These are phyloP conservation scores for Lodderomyces theae DNA, from an alignment of 1,139 yeast genomes.

Conservation along the genomic window DNA sequence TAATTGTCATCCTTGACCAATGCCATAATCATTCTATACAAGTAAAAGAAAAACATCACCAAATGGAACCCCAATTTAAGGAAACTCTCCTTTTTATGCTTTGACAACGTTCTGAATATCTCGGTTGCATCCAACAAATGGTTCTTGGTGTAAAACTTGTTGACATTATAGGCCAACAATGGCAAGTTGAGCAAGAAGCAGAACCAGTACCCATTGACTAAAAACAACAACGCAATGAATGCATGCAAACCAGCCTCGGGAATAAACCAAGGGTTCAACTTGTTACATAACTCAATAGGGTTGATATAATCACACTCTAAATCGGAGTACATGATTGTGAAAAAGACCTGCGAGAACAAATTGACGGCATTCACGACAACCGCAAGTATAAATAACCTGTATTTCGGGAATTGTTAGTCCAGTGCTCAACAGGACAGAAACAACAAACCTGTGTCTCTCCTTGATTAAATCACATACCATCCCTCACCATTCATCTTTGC, in stretches of 20 bases:
- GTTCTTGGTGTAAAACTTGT: slow-evolving; percentile 70
- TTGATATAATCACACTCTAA: slow-evolving; percentile 94
- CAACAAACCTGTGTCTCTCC: too few relatives aligned
- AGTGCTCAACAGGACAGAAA: too few relatives aligned
- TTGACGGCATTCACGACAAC: slow-evolving; percentile 82
- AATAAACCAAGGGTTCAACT: slow-evolving; percentile 80
- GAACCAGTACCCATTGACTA: slow-evolving; percentile 92
- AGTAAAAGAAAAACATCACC: slow-evolving; percentile 89
- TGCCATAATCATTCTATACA: slow-evolving; percentile 96
- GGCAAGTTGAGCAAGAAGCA: slow-evolving; percentile 85
- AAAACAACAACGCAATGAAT: slow-evolving; percentile 63
- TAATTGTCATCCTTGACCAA: slow-evolving; percentile 63
- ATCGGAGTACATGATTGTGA: slow-evolving; percentile 91
- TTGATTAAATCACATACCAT: slow-evolving; percentile 10
- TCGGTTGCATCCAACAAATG: slow-evolving; percentile 96
- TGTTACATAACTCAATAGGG: slow-evolving; percentile 94
- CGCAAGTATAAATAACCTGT: slow-evolving; percentile 75
- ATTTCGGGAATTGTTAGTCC: slow-evolving; percentile 1
- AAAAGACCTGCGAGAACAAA: slow-evolving; percentile 86
- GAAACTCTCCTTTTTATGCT: slow-evolving; percentile 90
- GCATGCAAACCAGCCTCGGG: slow-evolving; percentile 92
- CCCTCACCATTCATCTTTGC: slow-evolving; percentile 14
- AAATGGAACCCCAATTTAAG: slow-evolving; percentile 88
- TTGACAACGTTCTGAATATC: slow-evolving; percentile 89
- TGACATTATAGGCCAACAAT: slow-evolving; percentile 74